Base-by-base conservation (phyloP, 192 early-diverging fungal genomes). In the Podila horticola region DNA sequence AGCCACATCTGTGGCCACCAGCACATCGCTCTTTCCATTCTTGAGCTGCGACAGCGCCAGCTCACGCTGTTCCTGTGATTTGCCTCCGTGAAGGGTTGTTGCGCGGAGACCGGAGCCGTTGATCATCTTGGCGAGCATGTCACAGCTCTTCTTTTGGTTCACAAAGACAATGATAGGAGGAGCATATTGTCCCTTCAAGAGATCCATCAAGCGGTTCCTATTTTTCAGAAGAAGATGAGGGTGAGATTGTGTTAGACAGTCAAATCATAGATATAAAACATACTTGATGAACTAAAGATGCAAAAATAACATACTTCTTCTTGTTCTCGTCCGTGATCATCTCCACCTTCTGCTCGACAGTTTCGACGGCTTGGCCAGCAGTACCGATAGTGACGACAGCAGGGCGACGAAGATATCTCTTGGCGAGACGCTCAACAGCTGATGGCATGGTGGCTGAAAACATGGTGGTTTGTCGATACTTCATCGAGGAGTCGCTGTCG, bases 401-500 rank as follows among this genome's bases (percentile, higher is more conserved):
- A 29, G 97, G 97, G 22, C 93, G 79, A 12, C 95, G 85, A 31
- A 99, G 87, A 85, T 98, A 99, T 83, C 92, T 92, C 85, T 95
- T 96, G 19, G 97, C 98, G 36, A 99, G 77, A 28, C 96, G 88
- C 85, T 99, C 98, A 10, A 99, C 97, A 1, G 92, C 93, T 3
- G 96, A 67, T 8, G 98, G 98, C 97, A 99, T 98, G 5, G 98
- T 99, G 15, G 98, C 98, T 19, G 97, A 98, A 84, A 99, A 99
- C 97, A 99, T 98, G 74, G 96, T 95, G 1, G 98, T 99, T 83
- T 99, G 98, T 41, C 98, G 90, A 79, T 91, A 96, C 72, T 89
- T 86, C 45, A 66, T 51, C 26, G 70, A 49, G 12, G 79, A 72
- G 8, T 85, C 81, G 19, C 71, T 58, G 12, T 71, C 83, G 30